A percentile compares a stretch with the other conserved stretches of the same genome.
Evolutionary conservation across 768 basidiomycete species (phyloP).

Genomic region (Mycena latifolia): DNA sequence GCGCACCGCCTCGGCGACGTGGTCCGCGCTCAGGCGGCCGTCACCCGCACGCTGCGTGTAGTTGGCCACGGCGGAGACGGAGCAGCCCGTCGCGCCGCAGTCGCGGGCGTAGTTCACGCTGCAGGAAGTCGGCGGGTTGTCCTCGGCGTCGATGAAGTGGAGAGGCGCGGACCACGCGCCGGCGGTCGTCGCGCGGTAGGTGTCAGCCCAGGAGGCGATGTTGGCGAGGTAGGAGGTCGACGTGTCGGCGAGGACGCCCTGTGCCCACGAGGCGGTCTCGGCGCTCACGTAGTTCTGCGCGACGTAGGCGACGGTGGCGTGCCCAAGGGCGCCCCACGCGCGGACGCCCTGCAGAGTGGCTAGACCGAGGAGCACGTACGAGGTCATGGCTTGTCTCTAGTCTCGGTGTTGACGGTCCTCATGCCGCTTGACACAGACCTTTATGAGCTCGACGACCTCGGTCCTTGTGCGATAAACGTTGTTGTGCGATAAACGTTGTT

Average conservation of each 20-base stretch:
- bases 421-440: too few species aligned
- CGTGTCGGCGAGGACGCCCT: conserved; percentile 32
- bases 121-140: conserved; percentile 46
- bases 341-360: conserved; percentile 21
- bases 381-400: neutral
- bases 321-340: conserved; percentile 42
- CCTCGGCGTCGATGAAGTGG: conserved; percentile 53
- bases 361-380: conserved; percentile 20
- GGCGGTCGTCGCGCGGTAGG: conserved; percentile 18
- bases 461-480: too few species aligned
- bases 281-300: conserved; percentile 30
- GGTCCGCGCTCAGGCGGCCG: conserved; percentile 42
- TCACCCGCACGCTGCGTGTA: conserved; percentile 50
- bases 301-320: conserved; percentile 40
- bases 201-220: conserved; percentile 41
- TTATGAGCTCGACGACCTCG: too few species aligned
- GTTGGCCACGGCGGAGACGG: conserved; percentile 53
- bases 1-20: conserved; percentile 48
- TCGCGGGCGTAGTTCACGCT: conserved; percentile 49
- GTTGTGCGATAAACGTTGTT: too few species aligned
- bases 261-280: conserved; percentile 44
- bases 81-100: conserved; percentile 39
- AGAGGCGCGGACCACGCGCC: conserved; percentile 38
- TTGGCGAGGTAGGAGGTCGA: conserved; percentile 40
- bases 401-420: too few species aligned